Evolutionary conservation across 106 monocot species (phyloP).

Genomic region (Chionographis japonica): DNA sequence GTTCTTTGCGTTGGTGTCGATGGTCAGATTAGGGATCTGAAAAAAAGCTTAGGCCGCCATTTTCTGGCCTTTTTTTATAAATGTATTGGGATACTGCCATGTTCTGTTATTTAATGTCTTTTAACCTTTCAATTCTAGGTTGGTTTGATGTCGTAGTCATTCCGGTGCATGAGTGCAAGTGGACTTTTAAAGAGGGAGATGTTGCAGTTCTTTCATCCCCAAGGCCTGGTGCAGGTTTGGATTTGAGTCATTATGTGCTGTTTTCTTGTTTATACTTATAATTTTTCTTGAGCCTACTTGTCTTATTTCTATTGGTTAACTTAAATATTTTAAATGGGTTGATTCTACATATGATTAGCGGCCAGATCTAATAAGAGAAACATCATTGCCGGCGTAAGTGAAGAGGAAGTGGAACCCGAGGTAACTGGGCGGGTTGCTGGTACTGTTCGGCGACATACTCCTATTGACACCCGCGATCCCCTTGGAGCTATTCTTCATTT

Average conservation of each 20-base stretch:
- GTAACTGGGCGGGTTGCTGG: slow-evolving; percentile 62
- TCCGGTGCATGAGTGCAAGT: slow-evolving; percentile 73
- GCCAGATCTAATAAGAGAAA: slow-evolving; percentile 51
- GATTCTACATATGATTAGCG: slow-evolving; percentile 24
- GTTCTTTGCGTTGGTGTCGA: too few species aligned
- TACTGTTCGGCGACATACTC: slow-evolving; percentile 70
- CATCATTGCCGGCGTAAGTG: slow-evolving; percentile 21
- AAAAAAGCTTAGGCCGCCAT: too few species aligned
- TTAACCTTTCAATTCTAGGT: slow-evolving; percentile 37
- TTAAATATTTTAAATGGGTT: not conserved
- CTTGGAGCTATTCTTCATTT: slow-evolving; percentile 88
- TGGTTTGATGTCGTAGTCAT: slow-evolving; percentile 81
- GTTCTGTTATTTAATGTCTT: not conserved
- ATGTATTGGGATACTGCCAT: not conserved
- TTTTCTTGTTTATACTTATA: not conserved
- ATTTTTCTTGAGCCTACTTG: not conserved
- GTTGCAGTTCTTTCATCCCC: slow-evolving; percentile 71
- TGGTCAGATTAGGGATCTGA: too few species aligned
- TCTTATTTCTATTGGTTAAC: not conserved
- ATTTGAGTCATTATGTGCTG: not conserved
- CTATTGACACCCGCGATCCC: slow-evolving; percentile 79
- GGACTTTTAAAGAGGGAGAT: slow-evolving; percentile 93
- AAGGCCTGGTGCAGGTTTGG: slow-evolving; percentile 68
- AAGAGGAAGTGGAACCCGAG: slow-evolving; percentile 54
- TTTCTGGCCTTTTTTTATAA: too few species aligned